Conservation (phyloP, 257 asterid genomes). For the Solanum sejunctum region DNA sequence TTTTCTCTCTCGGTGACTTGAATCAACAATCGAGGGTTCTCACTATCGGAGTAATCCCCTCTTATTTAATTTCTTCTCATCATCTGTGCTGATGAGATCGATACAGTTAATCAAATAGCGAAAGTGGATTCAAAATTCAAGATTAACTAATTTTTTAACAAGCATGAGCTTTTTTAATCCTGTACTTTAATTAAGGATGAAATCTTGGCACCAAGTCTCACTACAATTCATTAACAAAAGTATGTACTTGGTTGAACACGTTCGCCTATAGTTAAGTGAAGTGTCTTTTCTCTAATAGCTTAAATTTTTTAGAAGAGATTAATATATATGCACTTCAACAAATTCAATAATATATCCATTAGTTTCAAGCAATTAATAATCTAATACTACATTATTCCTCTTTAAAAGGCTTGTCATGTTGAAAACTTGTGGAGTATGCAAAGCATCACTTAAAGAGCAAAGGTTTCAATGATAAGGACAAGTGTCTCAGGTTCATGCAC, state of each 20-base stretch:
- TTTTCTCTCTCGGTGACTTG: background rate
- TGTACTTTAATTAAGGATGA: background rate
- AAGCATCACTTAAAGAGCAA: background rate
- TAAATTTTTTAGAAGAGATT: background rate
- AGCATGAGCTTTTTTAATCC: background rate
- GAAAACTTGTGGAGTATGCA: constrained; percentile 12
- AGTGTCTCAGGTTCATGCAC: constrained; percentile 24
- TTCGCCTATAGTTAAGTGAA: background rate
- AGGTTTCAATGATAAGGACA: background rate
- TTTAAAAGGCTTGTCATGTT: background rate
- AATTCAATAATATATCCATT: background rate
- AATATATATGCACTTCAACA: background rate
- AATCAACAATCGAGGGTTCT: background rate
- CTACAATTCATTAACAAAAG: background rate
- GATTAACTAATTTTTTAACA: background rate
- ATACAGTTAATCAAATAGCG: background rate
- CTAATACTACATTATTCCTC: background rate
- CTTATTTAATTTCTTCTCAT: no score
- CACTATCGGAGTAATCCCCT: background rate
- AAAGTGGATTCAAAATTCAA: background rate
- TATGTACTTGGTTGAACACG: background rate
- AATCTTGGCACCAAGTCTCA: background rate
- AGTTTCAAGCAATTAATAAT: background rate
- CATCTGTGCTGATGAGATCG: background rate
- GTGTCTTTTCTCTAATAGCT: background rate